These are phyloP conservation scores for Phellopilus nigrolimitatus DNA, from an alignment of 1,284 basidiomycete species.

Conservation along the genomic window DNA sequence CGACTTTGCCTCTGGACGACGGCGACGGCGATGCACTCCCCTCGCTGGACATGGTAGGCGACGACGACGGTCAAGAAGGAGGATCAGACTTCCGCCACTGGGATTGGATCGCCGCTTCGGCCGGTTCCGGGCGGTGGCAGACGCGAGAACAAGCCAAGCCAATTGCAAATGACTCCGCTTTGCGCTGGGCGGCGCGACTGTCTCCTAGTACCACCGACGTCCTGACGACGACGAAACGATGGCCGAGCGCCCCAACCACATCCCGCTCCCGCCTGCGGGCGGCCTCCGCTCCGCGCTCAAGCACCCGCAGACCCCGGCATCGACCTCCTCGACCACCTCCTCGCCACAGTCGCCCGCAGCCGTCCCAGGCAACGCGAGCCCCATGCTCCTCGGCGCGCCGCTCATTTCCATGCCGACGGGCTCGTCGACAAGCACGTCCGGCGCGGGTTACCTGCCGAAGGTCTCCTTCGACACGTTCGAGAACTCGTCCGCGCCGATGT, in stretches of 20 bases:
- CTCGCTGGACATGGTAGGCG: constrained; percentile 15
- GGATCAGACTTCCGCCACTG: not conserved
- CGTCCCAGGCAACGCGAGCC: constrained; percentile 13
- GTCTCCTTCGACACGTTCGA: constrained; percentile 75
- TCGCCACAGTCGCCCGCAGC: constrained; percentile 21
- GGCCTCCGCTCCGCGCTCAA: constrained; percentile 50
- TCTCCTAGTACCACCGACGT: not conserved
- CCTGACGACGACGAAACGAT: constrained; percentile 3
- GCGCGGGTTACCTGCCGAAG: constrained; percentile 67
- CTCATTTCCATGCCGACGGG: constrained; percentile 10
- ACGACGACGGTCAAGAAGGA: not conserved
- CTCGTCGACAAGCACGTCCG: constrained; percentile 9
- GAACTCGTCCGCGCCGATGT: constrained; percentile 37
- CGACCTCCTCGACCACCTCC: constrained; percentile 23
- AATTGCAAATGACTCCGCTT: not conserved
- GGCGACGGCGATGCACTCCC: constrained; percentile 6
- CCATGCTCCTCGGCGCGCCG: not conserved
- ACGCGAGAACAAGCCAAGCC: no score
- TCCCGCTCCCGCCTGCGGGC: constrained; percentile 10
- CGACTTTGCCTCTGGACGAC: not conserved
- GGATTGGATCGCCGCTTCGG: constrained; percentile 9
- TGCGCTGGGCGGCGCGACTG: no score
- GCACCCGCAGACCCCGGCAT: constrained; percentile 27
- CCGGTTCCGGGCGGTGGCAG: not conserved
- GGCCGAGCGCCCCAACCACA: constrained; percentile 19